Evolutionary conservation across 257 asterid species (phyloP), one percentile per base, ranked within the genome.

Genomic region (Nicotiana otophora): DNA sequence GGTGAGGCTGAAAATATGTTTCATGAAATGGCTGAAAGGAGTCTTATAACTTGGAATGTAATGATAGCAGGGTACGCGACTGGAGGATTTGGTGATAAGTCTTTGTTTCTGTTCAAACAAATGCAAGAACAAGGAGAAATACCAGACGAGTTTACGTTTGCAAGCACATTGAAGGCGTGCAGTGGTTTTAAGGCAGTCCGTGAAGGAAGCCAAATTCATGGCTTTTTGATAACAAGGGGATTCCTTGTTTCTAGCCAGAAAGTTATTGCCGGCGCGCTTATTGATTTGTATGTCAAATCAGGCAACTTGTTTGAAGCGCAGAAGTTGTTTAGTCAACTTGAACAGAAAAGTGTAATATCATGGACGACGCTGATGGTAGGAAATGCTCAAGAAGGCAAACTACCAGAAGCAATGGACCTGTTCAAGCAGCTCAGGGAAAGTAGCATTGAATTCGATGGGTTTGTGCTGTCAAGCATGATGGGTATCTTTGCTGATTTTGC

Each of bases 141-240:
- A 20, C 95, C 95, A 0, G 92, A 92, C 5, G 92, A 88, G 55
- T 92, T 83, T 64, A 91, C 95, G 5, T 83, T 88, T 46, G 86
- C 97, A 4, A 91, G 97, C 89, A 85, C 89, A 11, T 78, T 92
- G 77, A 92, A 92, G 84, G 93, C 95, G 36, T 92, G 97, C 65
- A 83, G 89, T 77, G 80, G 69, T 80, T 85, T 85, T 51, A 90
- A 90, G 84, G 94, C 97, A 8, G 79, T 88, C n/a, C 84, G 30
- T 46, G 90, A 87, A 81, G 97, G 95, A 42, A 84, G 83, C 72
- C 97, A 92, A 81, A 87, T 92, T 26, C 97, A 91, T 28, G 89
- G 87, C 39, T 88, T 87, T 75, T 78, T 92, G 53, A 84, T 88
- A 65, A 81, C 85, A 5, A 84, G 81, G 39, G 97, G 92, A 70